Evolutionary conservation across 2,329 filamentous ascomycete species (phyloP).

Genomic region (Xylaria sp.): DNA sequence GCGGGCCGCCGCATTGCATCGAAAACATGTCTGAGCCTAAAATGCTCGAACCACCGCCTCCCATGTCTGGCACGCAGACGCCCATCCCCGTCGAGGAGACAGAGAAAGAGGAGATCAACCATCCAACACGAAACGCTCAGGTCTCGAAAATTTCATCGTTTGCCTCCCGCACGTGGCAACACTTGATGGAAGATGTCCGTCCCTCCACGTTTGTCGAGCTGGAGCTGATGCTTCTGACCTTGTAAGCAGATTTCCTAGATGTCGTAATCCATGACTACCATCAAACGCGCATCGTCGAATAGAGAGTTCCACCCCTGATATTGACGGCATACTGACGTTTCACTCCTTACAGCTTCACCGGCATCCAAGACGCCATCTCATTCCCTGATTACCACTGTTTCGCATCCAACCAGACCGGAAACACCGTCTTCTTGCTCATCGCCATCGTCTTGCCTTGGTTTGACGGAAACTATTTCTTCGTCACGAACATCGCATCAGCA

Average conservation of each 20-base stretch:
- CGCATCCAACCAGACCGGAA: conserved; percentile 61
- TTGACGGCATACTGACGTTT: conserved; percentile 8
- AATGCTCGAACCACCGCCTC: conserved; percentile 3
- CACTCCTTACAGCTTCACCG: conserved; percentile 36
- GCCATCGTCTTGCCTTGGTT: conserved; percentile 46
- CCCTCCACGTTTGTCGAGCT: conserved; percentile 40
- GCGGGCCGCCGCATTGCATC: background rate
- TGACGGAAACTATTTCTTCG: conserved; percentile 45
- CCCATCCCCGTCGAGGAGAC: background rate
- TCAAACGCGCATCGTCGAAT: background rate
- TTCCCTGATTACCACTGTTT: conserved; percentile 59
- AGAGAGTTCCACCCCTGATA: background rate
- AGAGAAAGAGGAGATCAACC: background rate
- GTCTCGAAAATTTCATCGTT: conserved; percentile 7
- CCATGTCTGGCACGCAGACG: background rate
- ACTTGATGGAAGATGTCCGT: conserved; percentile 34
- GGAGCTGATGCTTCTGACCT: conserved; percentile 43
- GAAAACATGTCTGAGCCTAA: background rate
- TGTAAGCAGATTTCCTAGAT: conserved; percentile 29
- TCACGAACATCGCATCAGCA: conserved; percentile 49
- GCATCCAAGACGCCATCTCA: conserved; percentile 53
- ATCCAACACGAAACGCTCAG: background rate
- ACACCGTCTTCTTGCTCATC: conserved; percentile 54
- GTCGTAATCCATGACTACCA: background rate
- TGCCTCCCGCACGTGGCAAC: conserved; percentile 22